Evolutionary conservation across 1,284 basidiomycete species (phyloP).

Genomic region (Ganoderma multipileum): DNA sequence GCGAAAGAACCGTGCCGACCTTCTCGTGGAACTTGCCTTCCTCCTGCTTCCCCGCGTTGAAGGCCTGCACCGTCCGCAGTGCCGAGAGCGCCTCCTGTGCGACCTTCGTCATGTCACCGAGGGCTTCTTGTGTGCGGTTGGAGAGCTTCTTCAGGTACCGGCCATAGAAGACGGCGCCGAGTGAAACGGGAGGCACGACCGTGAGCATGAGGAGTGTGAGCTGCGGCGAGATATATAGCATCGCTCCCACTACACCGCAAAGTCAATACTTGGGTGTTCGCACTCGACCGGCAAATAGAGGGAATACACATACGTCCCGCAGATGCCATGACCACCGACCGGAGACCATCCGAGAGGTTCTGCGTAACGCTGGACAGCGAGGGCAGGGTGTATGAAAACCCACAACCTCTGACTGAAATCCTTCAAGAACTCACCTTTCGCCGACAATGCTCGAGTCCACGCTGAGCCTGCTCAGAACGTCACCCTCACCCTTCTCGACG

Average conservation of each 20-base stretch:
- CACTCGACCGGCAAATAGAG: neutral
- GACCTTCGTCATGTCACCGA: slow-evolving; percentile 94
- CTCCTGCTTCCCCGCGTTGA: slow-evolving; percentile 82
- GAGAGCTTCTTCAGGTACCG: slow-evolving; percentile 93
- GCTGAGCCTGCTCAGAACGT: slow-evolving; percentile 54
- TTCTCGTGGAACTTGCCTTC: slow-evolving; percentile 70
- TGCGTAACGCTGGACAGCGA: slow-evolving; percentile 74
- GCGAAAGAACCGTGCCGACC: slow-evolving; percentile 73
- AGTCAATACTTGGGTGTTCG: neutral
- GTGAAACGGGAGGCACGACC: slow-evolving; percentile 93
- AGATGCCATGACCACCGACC: slow-evolving; percentile 87
- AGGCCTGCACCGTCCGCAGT: slow-evolving; percentile 92
- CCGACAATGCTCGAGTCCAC: slow-evolving; percentile 96
- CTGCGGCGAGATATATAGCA: slow-evolving; percentile 94
- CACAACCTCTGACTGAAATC: slow-evolving; percentile 80
- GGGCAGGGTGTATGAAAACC: slow-evolving; percentile 70
- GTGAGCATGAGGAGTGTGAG: slow-evolving; percentile 93
- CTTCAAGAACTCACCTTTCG: slow-evolving; percentile 68
- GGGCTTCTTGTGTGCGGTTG: slow-evolving; percentile 91
- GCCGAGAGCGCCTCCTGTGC: slow-evolving; percentile 95
- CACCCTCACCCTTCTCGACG: neutral
- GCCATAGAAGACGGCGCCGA: slow-evolving; percentile 96
- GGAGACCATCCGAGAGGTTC: slow-evolving; percentile 90
- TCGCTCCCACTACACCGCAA: slow-evolving; percentile 78
- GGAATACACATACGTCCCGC: slow-evolving; percentile 74